These are phyloP conservation scores for Botrytis porri DNA, from an alignment of 2,329 filamentous ascomycete genomes.

Conservation along the genomic window DNA sequence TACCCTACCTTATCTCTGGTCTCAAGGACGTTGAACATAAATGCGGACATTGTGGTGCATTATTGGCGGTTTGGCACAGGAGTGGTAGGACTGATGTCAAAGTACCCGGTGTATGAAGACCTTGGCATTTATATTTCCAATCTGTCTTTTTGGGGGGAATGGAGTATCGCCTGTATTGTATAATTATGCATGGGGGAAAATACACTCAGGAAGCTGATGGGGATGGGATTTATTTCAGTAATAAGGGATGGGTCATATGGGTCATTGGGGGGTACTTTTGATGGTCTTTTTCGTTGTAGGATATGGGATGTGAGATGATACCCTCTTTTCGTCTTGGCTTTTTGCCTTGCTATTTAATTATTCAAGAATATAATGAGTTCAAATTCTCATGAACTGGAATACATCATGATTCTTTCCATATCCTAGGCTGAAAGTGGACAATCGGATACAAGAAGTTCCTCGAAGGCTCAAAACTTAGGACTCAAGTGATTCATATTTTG, in stretches of 20 bases:
- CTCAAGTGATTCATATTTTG: not conserved
- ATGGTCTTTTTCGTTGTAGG: not conserved
- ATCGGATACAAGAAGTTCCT: not conserved
- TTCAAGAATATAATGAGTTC: not conserved
- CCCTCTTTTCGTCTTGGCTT: not conserved
- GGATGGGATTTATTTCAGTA: not conserved
- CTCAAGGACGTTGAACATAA: conserved; percentile 46
- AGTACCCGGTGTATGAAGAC: conserved; percentile 1
- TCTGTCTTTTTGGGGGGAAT: not conserved
- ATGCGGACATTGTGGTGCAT: conserved; percentile 42
- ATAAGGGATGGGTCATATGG: not conserved
- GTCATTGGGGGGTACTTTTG: not conserved
- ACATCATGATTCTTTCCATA: not conserved
- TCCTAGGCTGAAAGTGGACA: too few species aligned
- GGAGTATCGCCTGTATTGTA: not conserved
- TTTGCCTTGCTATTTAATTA: not conserved
- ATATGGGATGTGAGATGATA: conserved; percentile 5
- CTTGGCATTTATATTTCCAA: not conserved
- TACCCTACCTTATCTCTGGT: conserved; percentile 43
- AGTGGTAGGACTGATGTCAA: conserved; percentile 43
- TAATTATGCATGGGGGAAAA: not conserved
- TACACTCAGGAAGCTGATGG: not conserved
- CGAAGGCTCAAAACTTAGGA: not conserved
- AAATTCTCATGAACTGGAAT: too few species aligned
- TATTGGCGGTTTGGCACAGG: conserved; percentile 44